phyloP scores from a whole-genome alignment of 768 basidiomycete species.

The Tulasnella sp. region DNA sequence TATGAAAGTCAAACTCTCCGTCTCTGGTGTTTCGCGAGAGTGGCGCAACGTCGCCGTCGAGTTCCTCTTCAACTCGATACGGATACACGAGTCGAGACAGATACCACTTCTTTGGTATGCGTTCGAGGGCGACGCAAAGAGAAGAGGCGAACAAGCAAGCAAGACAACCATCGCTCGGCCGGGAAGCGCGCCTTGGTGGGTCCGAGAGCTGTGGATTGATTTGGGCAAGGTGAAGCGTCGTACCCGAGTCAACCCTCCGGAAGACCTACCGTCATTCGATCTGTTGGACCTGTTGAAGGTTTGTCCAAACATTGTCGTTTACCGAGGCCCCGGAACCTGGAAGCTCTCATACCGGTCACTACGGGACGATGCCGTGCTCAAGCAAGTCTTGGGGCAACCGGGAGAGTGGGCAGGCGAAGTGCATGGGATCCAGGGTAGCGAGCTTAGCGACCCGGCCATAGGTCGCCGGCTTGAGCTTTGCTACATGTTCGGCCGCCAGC shows the following conservation, averaged over 20 bases:
- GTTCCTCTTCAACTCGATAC: not conserved
- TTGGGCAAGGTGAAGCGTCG: not conserved
- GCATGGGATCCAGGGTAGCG: no score
- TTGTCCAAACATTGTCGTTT: not conserved
- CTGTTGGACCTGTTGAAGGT: not conserved
- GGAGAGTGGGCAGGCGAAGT: no score
- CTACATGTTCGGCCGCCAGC: not conserved
- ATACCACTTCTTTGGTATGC: not conserved
- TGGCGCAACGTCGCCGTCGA: not conserved
- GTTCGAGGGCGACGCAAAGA: not conserved
- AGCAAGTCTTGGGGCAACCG: no score
- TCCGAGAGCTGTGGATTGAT: slow-evolving; percentile 1
- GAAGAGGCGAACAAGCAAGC: not conserved
- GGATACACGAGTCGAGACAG: not conserved
- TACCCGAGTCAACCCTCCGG: not conserved
- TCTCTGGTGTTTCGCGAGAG: not conserved
- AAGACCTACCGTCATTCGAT: not conserved
- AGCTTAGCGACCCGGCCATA: no score
- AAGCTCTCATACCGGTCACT: no score
- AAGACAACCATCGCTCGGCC: not conserved
- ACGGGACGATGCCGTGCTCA: not conserved
- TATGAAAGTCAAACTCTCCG: not conserved
- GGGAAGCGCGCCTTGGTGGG: not conserved
- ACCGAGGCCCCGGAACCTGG: not conserved
- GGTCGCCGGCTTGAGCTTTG: not conserved